phyloP scores from a whole-genome alignment of 2,329 filamentous ascomycete genomes.

The Elsinoe ampelina region DNA sequence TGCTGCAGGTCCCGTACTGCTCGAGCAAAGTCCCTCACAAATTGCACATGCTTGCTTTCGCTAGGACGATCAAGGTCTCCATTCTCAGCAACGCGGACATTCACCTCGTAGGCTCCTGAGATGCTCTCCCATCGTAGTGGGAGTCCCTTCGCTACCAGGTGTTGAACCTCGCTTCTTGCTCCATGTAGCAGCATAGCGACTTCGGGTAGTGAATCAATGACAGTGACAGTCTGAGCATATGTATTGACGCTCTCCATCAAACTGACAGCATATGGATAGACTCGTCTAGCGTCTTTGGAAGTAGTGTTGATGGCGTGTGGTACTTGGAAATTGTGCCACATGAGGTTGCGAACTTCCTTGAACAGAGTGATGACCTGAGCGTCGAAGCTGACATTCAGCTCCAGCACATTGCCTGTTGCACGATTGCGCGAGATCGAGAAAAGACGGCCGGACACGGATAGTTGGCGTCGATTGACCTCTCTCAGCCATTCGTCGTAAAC shows the following conservation, averaged over 20 bases:
- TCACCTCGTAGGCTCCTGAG: conserved; percentile 90
- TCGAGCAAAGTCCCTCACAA: conserved; percentile 84
- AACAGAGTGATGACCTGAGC: conserved; percentile 94
- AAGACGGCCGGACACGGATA: conserved; percentile 83
- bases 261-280: conserved; percentile 95
- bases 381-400: conserved; percentile 93
- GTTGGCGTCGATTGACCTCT: conserved; percentile 78
- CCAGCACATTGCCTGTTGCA: conserved; percentile 79
- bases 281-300: conserved; percentile 96
- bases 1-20: conserved; percentile 79
- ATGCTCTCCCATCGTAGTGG: conserved; percentile 96
- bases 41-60: conserved; percentile 92
- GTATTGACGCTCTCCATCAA: conserved; percentile 98
- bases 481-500: conserved; percentile 95
- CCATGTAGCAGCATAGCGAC: conserved; percentile 81
- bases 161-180: conserved; percentile 83
- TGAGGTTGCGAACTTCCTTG: conserved; percentile 93
- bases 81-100: conserved; percentile 58
- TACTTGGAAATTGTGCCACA: conserved; percentile 90
- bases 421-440: conserved; percentile 84
- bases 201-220: conserved; percentile 76
- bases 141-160: conserved; percentile 74
- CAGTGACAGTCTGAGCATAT: conserved; percentile 75
- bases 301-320: conserved; percentile 92
- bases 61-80: conserved; percentile 44